Evolutionary conservation across 2,329 filamentous ascomycete species (phyloP).

Genomic region (Clarireedia paspali): DNA sequence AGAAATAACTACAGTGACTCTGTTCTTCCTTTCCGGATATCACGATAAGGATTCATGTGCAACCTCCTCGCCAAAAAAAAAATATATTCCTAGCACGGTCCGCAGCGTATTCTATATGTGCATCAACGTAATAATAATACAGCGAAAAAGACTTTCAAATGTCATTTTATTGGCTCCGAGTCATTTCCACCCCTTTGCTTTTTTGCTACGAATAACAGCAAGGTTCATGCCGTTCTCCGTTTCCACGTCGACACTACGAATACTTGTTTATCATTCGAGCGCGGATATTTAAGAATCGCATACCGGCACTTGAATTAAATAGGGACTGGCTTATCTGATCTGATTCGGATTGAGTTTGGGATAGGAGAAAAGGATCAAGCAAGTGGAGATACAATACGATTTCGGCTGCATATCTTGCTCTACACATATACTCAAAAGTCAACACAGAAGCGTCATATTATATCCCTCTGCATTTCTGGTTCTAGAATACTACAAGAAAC

Average conservation of each 20-base stretch:
- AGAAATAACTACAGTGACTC: background rate
- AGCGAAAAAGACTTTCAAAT: background rate
- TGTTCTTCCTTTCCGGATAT: background rate
- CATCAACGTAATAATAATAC: background rate
- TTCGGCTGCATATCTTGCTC: too few relatives aligned
- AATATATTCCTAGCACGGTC: background rate
- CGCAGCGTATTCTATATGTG: background rate
- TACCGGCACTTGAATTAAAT: too few relatives aligned
- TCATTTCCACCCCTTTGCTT: too few relatives aligned
- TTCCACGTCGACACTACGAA: constrained; percentile 1
- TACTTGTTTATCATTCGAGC: background rate
- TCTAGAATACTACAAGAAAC: background rate
- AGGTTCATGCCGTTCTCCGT: background rate
- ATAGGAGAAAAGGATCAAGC: constrained; percentile 1
- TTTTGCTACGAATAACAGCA: background rate
- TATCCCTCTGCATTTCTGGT: background rate
- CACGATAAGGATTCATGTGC: background rate
- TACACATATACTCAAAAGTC: too few relatives aligned
- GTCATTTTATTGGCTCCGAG: too few relatives aligned
- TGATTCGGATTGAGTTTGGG: background rate
- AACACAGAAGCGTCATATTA: too few relatives aligned
- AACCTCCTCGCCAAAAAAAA: background rate
- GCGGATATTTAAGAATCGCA: background rate
- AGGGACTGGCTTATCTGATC: constrained; percentile 1
- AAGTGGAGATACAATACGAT: too few relatives aligned